Evolutionary conservation across 2,329 filamentous ascomycete genomes (phyloP).

Genomic region (Diaporthe destruens): DNA sequence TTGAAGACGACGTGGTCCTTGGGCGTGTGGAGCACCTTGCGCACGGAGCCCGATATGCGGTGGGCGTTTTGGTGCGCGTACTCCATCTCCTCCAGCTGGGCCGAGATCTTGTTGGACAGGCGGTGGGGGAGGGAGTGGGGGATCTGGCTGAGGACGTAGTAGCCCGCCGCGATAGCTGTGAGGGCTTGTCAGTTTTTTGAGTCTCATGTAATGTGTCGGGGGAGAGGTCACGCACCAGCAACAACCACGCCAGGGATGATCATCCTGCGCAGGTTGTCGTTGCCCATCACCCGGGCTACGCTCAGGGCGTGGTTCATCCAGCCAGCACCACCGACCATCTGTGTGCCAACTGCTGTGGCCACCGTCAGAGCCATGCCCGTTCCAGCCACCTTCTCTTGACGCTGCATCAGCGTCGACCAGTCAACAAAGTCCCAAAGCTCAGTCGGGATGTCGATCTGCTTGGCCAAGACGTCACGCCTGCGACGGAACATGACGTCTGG

Average conservation of each 20-base stretch:
- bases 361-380: constrained; percentile 96
- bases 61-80: constrained; percentile 91
- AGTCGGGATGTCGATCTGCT: constrained; percentile 87
- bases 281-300: constrained; percentile 83
- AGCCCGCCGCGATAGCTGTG: constrained; percentile 78
- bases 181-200: constrained; percentile 47
- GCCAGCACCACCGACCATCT: constrained; percentile 83
- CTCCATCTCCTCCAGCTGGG: constrained; percentile 84
- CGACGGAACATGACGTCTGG: constrained; percentile 95
- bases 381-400: constrained; percentile 93
- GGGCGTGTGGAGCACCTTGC: constrained; percentile 88
- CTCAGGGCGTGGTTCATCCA: constrained; percentile 92
- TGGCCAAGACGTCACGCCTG: constrained; percentile 82
- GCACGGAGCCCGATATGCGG: constrained; percentile 87
- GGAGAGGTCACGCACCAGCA: constrained; percentile 72
- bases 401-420: constrained; percentile 82
- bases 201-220: constrained; percentile 39
- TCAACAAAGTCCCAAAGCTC: constrained; percentile 97
- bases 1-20: constrained; percentile 87
- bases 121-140: constrained; percentile 89
- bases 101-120: constrained; percentile 85
- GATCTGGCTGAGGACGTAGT: constrained; percentile 88
- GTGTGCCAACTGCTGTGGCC: constrained; percentile 84
- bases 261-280: constrained; percentile 83
- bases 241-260: constrained; percentile 84